Conservation (phyloP, 441 rosid genomes). For the Flueggea neowawraea region DNA sequence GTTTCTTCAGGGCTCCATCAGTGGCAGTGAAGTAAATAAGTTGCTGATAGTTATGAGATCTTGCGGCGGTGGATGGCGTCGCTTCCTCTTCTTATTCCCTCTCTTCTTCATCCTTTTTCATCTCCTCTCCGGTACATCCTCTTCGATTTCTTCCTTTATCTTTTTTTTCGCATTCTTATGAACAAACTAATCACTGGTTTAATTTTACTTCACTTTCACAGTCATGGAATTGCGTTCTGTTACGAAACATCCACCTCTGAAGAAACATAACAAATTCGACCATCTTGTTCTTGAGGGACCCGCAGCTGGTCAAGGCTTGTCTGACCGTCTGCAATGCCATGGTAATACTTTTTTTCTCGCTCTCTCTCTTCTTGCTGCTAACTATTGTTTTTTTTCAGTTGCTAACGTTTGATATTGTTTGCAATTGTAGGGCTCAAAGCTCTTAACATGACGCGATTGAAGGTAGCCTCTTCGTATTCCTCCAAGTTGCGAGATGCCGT, state of each 20-base stretch:
- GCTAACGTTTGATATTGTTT: not conserved
- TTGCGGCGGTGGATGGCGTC: conserved; percentile 63
- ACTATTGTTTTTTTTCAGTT: not conserved
- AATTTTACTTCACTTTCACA: conserved; percentile 14
- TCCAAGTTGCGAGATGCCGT: conserved; percentile 37
- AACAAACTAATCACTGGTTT: not conserved
- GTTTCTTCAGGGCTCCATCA: no score
- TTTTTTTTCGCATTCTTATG: not conserved
- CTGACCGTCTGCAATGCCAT: conserved; percentile 77
- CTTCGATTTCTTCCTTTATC: not conserved
- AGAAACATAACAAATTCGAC: conserved; percentile 50
- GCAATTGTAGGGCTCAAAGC: conserved; percentile 61
- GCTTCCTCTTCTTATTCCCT: conserved; percentile 50
- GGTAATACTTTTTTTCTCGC: conserved; percentile 29
- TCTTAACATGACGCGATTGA: conserved; percentile 49
- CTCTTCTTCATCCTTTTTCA: conserved; percentile 52
- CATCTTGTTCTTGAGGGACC: conserved; percentile 65
- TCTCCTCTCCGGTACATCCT: conserved; percentile 43
- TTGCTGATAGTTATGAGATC: conserved; percentile 35
- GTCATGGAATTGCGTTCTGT: conserved; percentile 42
- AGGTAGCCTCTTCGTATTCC: conserved; percentile 22
- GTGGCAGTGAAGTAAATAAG: no score
- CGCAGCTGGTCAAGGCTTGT: conserved; percentile 77
- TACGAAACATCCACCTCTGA: conserved; percentile 20
- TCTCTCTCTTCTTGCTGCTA: not conserved